These are phyloP conservation scores for Medicago arabica DNA, from an alignment of 306 rosid species.

Conservation along the genomic window DNA sequence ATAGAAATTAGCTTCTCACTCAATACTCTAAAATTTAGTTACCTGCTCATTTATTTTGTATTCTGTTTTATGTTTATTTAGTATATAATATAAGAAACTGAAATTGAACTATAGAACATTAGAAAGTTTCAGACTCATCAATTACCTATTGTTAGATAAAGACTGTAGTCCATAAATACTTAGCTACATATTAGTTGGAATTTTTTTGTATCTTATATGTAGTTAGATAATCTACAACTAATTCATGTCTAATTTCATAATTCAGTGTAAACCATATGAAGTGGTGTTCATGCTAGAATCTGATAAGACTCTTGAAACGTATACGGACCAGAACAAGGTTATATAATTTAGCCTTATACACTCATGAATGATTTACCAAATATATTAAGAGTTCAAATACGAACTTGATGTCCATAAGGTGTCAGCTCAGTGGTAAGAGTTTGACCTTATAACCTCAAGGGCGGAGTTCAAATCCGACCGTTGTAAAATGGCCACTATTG, in stretches of 20 bases:
- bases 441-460: neutral
- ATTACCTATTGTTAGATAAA: neutral
- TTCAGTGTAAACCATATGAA: neutral
- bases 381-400: neutral
- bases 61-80: neutral
- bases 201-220: neutral
- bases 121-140: slow-evolving; percentile 25
- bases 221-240: neutral
- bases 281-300: too few species aligned
- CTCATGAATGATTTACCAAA: neutral
- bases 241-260: neutral
- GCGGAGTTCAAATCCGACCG: neutral
- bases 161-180: neutral
- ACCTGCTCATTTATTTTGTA: neutral
- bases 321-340: neutral
- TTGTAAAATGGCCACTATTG: neutral
- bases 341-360: neutral
- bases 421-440: neutral
- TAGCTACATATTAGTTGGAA: neutral
- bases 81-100: neutral
- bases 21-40: neutral
- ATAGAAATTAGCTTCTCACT: neutral
- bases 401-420: neutral
- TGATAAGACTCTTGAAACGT: neutral
- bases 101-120: slow-evolving; percentile 9